Conservation (phyloP, 768 basidiomycete species). For the Mycena alexandri region DNA sequence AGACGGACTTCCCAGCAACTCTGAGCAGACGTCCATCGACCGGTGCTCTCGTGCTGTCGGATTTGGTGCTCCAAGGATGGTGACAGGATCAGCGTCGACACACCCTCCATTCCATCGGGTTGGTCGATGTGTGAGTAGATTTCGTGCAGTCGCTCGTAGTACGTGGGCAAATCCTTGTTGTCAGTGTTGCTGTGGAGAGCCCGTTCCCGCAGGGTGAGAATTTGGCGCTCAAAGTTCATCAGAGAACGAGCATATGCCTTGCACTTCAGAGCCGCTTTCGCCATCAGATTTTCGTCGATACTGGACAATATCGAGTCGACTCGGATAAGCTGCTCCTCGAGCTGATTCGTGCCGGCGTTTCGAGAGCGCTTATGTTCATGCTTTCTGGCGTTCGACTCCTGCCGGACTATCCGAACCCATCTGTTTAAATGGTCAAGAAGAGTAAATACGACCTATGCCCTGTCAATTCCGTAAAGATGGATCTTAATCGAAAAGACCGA, state of each 20-base stretch:
- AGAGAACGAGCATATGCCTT: slow-evolving; percentile 94
- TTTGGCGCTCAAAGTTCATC: slow-evolving; percentile 93
- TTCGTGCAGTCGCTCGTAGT: slow-evolving; percentile 94
- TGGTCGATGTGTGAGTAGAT: slow-evolving; percentile 97
- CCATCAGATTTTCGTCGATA: slow-evolving; percentile 91
- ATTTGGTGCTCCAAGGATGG: slow-evolving; percentile 97
- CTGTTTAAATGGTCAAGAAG: slow-evolving; percentile 95
- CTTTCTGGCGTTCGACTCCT: slow-evolving; percentile 67
- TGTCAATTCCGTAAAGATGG: slow-evolving; percentile 2
- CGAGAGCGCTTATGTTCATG: slow-evolving; percentile 65
- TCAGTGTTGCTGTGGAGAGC: slow-evolving; percentile 42
- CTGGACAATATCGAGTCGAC: slow-evolving; percentile 87
- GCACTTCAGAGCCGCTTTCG: slow-evolving; percentile 93
- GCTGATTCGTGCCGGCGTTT: slow-evolving; percentile 50
- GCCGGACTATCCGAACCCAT: slow-evolving; percentile 85
- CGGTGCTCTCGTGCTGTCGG: slow-evolving; percentile 96
- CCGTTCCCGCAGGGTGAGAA: slow-evolving; percentile 64
- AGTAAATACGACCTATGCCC: slow-evolving; percentile 87
- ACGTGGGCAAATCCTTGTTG: slow-evolving; percentile 67
- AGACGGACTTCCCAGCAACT: slow-evolving; percentile 98
- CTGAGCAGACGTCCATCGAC: slow-evolving; percentile 97
- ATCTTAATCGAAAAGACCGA: slow-evolving; percentile 46
- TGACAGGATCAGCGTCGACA: slow-evolving; percentile 88
- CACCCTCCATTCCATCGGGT: slow-evolving; percentile 99
- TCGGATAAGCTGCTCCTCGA: slow-evolving; percentile 71